Conservation (phyloP, 2,329 filamentous ascomycete genomes). For the Calonectria pauciramosa region DNA sequence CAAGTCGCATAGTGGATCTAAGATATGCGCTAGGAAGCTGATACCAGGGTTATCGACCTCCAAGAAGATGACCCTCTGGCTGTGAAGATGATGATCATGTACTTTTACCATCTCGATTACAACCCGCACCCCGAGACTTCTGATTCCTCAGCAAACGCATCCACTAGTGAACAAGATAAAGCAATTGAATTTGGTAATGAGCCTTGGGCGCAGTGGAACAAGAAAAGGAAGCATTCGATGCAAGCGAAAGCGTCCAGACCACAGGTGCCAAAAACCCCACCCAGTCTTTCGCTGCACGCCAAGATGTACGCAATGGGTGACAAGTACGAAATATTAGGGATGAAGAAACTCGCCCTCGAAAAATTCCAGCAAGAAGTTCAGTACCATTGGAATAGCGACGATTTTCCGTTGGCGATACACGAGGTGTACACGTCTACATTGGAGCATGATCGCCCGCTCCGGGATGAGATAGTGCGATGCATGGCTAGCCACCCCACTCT, state of each 20-base stretch:
- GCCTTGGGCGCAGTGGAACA: not conserved
- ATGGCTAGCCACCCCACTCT: not conserved
- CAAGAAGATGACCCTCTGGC: not conserved
- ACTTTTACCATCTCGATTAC: slow-evolving; percentile 1
- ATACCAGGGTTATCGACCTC: not conserved
- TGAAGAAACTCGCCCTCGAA: not conserved
- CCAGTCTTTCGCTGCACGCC: not conserved
- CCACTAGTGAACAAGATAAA: not conserved
- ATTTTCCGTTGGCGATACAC: not conserved
- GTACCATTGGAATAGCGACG: not conserved
- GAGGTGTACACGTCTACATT: not conserved
- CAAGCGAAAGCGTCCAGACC: not conserved
- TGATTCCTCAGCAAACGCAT: not conserved
- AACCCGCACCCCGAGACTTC: not conserved
- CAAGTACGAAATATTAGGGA: not conserved
- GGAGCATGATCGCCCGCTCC: not conserved
- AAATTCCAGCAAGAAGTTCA: not conserved
- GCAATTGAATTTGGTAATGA: not conserved
- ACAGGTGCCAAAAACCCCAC: not conserved
- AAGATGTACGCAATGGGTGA: not conserved
- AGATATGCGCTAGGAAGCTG: not conserved
- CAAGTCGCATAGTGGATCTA: not conserved
- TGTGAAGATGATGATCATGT: not conserved
- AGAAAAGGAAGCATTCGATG: not conserved
- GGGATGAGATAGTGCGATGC: slow-evolving; percentile 1